Evolutionary conservation across 2,329 filamentous ascomycete genomes (phyloP).

Genomic region (Colletotrichum caudatum): DNA sequence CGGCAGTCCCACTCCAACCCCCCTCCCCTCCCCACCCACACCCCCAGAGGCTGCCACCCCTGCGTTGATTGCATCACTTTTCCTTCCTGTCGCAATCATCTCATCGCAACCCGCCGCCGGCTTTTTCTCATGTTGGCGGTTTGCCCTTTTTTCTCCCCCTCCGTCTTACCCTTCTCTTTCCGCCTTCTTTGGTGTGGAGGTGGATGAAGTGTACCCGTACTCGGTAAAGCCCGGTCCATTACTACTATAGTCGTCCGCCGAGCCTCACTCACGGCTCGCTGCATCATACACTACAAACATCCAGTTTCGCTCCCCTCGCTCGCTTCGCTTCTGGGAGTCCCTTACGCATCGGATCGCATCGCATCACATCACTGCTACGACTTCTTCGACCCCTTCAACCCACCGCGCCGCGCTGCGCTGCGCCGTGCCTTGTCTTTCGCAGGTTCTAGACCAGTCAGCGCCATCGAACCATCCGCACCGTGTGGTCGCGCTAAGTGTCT

Average conservation of each 20-base stretch:
- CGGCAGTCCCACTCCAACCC: background rate
- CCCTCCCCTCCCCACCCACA: background rate
- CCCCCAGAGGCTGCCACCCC: constrained; percentile 28
- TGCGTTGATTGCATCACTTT: constrained; percentile 44
- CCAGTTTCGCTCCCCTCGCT: background rate
- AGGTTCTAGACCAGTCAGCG: constrained; percentile 37
- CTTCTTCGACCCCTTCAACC: background rate
- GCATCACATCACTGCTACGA: background rate
- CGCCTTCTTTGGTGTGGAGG: constrained; percentile 1
- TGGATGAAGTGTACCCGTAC: background rate
- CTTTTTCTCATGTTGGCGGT: background rate
- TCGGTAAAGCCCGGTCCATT: background rate
- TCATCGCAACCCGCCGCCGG: constrained; percentile 19
- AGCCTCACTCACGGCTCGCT: background rate
- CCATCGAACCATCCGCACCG: constrained; percentile 36
- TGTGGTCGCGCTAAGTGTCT: constrained; percentile 19
- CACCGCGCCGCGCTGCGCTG: background rate
- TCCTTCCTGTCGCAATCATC: constrained; percentile 31
- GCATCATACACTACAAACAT: background rate
- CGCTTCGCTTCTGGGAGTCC: background rate
- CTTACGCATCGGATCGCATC: background rate
- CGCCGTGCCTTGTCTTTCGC: constrained; percentile 15
- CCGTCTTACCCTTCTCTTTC: background rate
- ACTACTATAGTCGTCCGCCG: background rate
- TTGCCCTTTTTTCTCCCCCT: background rate